Conservation (phyloP, 2,329 filamentous ascomycete species). For the Leptographium procerum region DNA sequence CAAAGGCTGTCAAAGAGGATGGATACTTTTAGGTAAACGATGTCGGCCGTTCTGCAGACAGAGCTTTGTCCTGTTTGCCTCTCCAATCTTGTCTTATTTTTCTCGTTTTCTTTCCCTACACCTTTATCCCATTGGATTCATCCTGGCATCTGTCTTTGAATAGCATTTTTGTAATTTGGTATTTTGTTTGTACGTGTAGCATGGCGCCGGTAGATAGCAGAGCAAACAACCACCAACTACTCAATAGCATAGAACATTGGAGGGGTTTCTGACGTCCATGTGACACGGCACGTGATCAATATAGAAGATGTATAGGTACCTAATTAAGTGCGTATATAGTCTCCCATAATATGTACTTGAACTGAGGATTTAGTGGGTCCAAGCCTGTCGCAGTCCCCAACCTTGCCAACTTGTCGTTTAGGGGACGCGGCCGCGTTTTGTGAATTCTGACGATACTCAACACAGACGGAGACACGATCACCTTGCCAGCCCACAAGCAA, state of each 20-base stretch:
- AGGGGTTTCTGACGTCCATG: too few relatives aligned
- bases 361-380: not conserved
- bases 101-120: not conserved
- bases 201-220: conserved; percentile 10
- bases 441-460: conserved; percentile 4
- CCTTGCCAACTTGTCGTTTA: not conserved
- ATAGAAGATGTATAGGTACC: not conserved
- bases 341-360: not conserved
- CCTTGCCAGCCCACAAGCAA: not conserved
- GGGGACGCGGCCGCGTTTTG: conserved; percentile 1
- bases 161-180: conserved; percentile 6
- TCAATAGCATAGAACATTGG: not conserved
- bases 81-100: not conserved
- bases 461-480: not conserved
- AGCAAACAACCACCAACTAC: conserved; percentile 1
- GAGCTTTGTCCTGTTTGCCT: not conserved
- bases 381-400: not conserved
- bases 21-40: not conserved
- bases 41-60: not conserved
- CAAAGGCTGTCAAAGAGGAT: not conserved
- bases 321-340: not conserved
- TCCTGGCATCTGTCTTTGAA: conserved; percentile 2
- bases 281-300: not conserved
- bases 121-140: conserved; percentile 1
- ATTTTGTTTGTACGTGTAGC: conserved; percentile 10